phyloP scores from a whole-genome alignment of 139 green algal species.

The Coccomyxa sp. region DNA sequence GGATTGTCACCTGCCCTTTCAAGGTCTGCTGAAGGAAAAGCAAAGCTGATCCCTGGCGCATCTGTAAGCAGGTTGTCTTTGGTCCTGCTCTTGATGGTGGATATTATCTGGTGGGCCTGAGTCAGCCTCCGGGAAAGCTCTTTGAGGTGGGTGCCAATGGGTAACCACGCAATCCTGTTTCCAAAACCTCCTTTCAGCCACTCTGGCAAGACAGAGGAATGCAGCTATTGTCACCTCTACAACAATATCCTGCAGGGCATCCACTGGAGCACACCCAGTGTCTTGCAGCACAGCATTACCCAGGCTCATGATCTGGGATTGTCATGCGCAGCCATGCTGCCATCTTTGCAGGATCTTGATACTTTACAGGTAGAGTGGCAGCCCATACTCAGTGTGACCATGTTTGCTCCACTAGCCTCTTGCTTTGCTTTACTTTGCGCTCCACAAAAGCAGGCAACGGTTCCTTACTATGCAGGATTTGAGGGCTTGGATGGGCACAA shows the following conservation, averaged over 20 bases:
- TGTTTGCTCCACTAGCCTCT: too few relatives aligned
- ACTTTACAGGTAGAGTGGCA: too few relatives aligned
- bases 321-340: too few relatives aligned
- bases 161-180: neutral
- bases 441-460: too few relatives aligned
- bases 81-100: conserved; percentile 58
- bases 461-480: too few relatives aligned
- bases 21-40: neutral
- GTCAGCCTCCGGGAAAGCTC: neutral
- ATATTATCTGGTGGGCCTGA: conserved; percentile 60
- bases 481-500: too few relatives aligned
- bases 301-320: too few relatives aligned
- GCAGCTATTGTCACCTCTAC: neutral
- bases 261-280: conserved; percentile 14
- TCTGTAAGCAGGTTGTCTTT: conserved; percentile 40
- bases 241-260: neutral
- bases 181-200: too few relatives aligned
- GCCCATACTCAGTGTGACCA: too few relatives aligned
- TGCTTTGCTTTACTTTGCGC: too few relatives aligned
- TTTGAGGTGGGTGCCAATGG: neutral
- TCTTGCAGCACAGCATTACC: conserved; percentile 2
- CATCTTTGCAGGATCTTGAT: too few relatives aligned
- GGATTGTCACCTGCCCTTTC: neutral
- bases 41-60: neutral
- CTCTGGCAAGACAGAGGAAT: neutral